Base-by-base conservation (phyloP, 257 asterid genomes). In the Fraxinus pennsylvanica region DNA sequence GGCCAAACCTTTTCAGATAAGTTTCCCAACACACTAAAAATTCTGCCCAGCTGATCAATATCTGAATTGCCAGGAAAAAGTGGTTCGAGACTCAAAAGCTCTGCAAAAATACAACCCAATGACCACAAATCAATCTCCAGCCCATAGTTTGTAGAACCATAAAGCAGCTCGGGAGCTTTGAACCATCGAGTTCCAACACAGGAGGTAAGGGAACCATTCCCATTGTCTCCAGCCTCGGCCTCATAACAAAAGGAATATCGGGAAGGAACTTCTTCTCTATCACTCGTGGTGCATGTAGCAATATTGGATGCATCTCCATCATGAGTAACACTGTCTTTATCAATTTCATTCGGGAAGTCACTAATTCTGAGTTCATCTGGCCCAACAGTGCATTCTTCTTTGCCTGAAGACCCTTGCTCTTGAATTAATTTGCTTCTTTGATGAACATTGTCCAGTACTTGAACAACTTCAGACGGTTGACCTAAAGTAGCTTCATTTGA, bases 181-280 rank as follows among this genome's bases (percentile, higher is more conserved):
- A 82, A 96, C 99, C 99, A 96, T 22, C 98, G 93, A 39, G 99
- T 93, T 74, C 99, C 99, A 6, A 96, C 97, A 65, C 97, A 93
- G 9, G 98, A 96, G 65, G 99, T 96, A 27, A 96, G 94, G 63
- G 96, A 82, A 19, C 88, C 96, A 25, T 78, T 84, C 43, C 92
- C 91, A 36, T 88, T 86, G 30, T 76, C 86, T 67, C 79, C 90
- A 71, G 80, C 88, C 75, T 92, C 97, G 3, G 82, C 85, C 78
- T 92, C 96, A 9, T 87, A 89, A 13, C 90, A 80, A 78, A 82
- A 82, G 63, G 92, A 68, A 43, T 79, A 84, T 14, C 83, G 89
- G 75, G 79, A 88, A 74, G 94, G 91, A 77, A 83, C 89, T 75
- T 92, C 97, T 73, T 89, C 99, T 5, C 85, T 79, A 57, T 92